Evolutionary conservation across 2,329 filamentous ascomycete genomes (phyloP).

Genomic region (Paramyrothecium sp.): DNA sequence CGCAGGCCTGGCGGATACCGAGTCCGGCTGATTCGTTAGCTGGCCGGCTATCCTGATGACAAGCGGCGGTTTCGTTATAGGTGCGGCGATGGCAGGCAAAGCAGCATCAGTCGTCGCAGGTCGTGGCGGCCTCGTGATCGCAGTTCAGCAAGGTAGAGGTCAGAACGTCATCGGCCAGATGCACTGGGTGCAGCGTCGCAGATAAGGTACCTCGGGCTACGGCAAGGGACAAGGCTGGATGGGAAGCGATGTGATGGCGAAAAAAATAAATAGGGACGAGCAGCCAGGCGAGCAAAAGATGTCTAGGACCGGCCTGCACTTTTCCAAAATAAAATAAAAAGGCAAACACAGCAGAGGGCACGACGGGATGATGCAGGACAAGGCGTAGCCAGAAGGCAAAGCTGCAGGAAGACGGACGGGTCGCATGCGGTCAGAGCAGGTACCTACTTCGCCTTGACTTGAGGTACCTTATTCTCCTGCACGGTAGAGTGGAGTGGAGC

Average conservation of each 20-base stretch:
- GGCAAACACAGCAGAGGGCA: background rate
- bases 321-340: background rate
- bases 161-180: conserved; percentile 3
- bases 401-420: background rate
- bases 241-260: background rate
- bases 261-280: no score
- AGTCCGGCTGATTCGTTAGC: no score
- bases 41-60: no score
- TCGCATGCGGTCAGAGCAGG: conserved; percentile 10
- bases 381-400: background rate
- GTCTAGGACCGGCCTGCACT: no score
- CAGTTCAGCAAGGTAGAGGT: background rate
- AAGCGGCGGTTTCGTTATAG: background rate
- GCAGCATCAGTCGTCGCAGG: background rate
- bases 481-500: no score
- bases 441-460: background rate
- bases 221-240: background rate
- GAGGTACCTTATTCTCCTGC: no score
- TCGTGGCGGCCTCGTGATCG: conserved; percentile 1
- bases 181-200: background rate
- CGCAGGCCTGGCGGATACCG: no score
- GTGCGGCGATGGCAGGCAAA: background rate
- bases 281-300: no score
- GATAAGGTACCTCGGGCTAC: background rate
- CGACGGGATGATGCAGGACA: no score